Base-by-base conservation (phyloP, 345 rosid genomes). In the Euphorbia peplus region DNA sequence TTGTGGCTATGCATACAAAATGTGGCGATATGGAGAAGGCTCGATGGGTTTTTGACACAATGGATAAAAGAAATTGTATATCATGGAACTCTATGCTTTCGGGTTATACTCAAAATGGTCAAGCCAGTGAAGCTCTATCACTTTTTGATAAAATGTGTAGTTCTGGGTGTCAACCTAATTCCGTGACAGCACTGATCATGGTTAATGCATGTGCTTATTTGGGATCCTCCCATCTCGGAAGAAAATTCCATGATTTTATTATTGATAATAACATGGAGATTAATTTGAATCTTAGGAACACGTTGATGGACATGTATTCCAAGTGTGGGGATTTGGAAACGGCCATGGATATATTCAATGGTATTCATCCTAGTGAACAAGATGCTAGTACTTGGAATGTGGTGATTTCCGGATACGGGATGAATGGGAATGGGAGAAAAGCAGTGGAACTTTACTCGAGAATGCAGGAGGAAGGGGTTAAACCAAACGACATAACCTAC, bases 71-170 rank as follows among this genome's bases (percentile, higher is more conserved):
- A 76, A 82, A 87, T 55, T 79, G 57, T 6, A 78, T 83, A 64
- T 76, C 86, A 6, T 85, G 89, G 90, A 87, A 87, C 67, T 71
- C 87, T 26, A 73, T 85, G 85, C 88, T 85, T 70, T 80, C 87
- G 0, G 82, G 87, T 18, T 87, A 83, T 47, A 64, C 75, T 24
- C 87, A 83, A 63, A 85, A 79, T 68, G 88, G 87, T 44, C 83
- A 68, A 66, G 83, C 87, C 7, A 79, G 79, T 55, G 80, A 79
- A 80, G 85, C 92, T 26, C 73, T 85, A 41, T 37, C 70, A 2
- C 79, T 83, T 62, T 87, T 83, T 55, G 72, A 81, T 62, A 81
- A 81, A 55, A 83, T 83, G 90, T 62, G 63, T 29, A 70, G 37
- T 52, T 72, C 76, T 26, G 76, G 74, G 15, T 59, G 75, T 46